Evolutionary conservation across 2,329 filamentous ascomycete species (phyloP).

Genomic region (Hymenoscyphus linearis): DNA sequence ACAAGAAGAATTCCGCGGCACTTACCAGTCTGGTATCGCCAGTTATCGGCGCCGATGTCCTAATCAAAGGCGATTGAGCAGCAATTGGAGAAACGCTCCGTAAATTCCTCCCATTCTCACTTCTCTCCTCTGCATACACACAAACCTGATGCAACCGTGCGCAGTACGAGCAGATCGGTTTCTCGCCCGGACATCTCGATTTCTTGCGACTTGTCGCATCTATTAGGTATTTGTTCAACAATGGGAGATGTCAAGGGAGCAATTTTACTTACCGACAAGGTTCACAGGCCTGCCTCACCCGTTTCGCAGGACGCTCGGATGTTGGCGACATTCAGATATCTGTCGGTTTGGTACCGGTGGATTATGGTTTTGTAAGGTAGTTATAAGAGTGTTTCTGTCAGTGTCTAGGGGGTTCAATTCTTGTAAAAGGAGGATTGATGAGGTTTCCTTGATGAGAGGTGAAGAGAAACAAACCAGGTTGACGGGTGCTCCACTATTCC

Average conservation of each 20-base stretch:
- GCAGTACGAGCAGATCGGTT: constrained; percentile 45
- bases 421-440: no score
- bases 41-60: background rate
- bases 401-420: no score
- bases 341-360: background rate
- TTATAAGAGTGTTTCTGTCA: no score
- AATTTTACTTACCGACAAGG: constrained; percentile 31
- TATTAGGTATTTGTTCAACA: constrained; percentile 1
- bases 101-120: constrained; percentile 6
- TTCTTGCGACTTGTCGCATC: constrained; percentile 42
- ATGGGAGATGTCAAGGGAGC: background rate
- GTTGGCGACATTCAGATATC: constrained; percentile 11
- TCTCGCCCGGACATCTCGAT: constrained; percentile 45
- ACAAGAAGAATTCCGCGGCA: background rate
- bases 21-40: constrained; percentile 14
- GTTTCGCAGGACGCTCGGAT: constrained; percentile 28
- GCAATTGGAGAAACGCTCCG: constrained; percentile 16
- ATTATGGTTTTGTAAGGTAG: no score
- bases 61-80: constrained; percentile 1
- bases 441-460: no score
- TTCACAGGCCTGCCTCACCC: constrained; percentile 33
- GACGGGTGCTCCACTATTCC: no score
- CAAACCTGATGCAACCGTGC: constrained; percentile 43
- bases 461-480: no score
- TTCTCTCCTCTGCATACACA: constrained; percentile 36